phyloP scores from a whole-genome alignment of 177 flowering plant species.

The Telopea speciosissima region DNA sequence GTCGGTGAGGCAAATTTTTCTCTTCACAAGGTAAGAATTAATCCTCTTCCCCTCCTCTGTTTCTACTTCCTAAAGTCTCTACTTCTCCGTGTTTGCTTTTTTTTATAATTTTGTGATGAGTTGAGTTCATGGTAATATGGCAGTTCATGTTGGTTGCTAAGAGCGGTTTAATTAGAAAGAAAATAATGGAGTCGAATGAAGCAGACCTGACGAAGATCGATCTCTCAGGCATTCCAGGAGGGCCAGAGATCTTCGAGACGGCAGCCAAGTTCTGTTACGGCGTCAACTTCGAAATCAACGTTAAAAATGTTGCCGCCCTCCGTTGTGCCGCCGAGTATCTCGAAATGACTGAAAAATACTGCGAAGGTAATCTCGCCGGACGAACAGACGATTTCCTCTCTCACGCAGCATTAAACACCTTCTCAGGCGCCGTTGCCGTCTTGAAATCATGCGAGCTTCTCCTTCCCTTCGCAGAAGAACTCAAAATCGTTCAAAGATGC shows the following conservation, averaged over 20 bases:
- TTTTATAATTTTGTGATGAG: too few relatives aligned
- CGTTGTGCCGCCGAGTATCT: conserved; percentile 84
- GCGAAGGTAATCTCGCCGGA: conserved; percentile 56
- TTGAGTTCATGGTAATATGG: not conserved
- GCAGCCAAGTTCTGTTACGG: conserved; percentile 92
- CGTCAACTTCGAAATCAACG: conserved; percentile 81
- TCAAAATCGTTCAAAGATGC: conserved; percentile 59
- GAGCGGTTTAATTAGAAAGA: conserved; percentile 72
- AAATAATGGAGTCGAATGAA: conserved; percentile 55
- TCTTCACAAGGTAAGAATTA: conserved; percentile 77
- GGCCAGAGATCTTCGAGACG: conserved; percentile 78
- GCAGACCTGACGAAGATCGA: conserved; percentile 48
- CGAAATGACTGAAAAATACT: conserved; percentile 72
- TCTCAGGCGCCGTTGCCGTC: conserved; percentile 64
- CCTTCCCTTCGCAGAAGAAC: conserved; percentile 61
- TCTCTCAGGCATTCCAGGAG: conserved; percentile 79
- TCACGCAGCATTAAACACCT: conserved; percentile 62
- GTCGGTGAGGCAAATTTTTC: conserved; percentile 69
- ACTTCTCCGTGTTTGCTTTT: too few relatives aligned
- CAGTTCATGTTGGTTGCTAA: conserved; percentile 93
- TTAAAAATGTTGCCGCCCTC: conserved; percentile 80
- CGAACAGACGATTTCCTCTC: conserved; percentile 75
- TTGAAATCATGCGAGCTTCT: conserved; percentile 65
- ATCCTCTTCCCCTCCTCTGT: not conserved
- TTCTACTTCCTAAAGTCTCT: too few relatives aligned